Base-by-base conservation (phyloP, 257 asterid genomes). In the Osmanthus fragrans region DNA sequence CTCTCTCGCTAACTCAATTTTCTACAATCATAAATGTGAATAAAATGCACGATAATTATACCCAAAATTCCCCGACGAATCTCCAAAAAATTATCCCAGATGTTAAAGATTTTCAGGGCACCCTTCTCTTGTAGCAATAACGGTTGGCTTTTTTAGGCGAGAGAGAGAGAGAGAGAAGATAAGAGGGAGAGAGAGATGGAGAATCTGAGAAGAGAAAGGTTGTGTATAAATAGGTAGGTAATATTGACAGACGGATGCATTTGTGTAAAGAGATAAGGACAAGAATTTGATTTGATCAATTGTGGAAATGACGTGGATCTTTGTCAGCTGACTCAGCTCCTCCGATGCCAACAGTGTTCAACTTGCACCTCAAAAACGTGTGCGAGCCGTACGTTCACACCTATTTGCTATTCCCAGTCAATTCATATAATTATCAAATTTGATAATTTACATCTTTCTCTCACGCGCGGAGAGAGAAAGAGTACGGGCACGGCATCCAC, bases 71-170 rank as follows among this genome's bases (percentile, higher is more conserved):
- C 19, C 40, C 54, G 9, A 54, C 58, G 51, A 81, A 73, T 77
- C 73, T 30, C 32, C 18, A 16, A 49, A 34, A 42, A 11, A 2
- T 3, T 42, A 11, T 63, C 58, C 74, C 82, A 81, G 72, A 68
- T 36, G 72, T 73, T 76, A 82, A 68, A 72, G 33, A 72, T 32
- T 32, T 25, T 70, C 16, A 27, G n/a, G 63, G 9, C 19, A 49
- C 30, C 73, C 37, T 47, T 10, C 30, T 29, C 1, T 25, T 25
- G 42, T 73, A 60, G 45, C 73, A 77, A 76, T 9, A 74, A 76
- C 21, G 56, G 70, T 76, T 77, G 72, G 84, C 16, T 73, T 73
- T 73, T 70, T 51, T 40, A 65, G 49, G 71, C 13, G 16, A 9
- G 13, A 21, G 13, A 58, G 67, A 56, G 16, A 65, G 76, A 9